These are phyloP conservation scores for Geosmithia flava DNA, from an alignment of 2,329 filamentous ascomycete genomes.

Conservation along the genomic window DNA sequence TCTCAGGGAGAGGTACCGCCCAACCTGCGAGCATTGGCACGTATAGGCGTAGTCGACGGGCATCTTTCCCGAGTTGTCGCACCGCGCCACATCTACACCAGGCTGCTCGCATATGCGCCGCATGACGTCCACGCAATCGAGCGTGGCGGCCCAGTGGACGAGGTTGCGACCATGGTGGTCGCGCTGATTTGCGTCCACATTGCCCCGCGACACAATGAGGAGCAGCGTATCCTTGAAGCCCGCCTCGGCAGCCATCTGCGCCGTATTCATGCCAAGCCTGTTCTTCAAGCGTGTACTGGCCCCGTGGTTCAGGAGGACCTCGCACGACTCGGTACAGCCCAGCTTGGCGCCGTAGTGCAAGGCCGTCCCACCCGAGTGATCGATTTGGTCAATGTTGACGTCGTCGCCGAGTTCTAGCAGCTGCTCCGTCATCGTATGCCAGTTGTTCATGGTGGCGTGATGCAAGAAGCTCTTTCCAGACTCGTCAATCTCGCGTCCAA, in stretches of 20 bases:
- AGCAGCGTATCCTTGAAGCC: not conserved
- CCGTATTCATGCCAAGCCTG: not conserved
- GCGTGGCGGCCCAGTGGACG: not conserved
- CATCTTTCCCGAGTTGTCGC: not conserved
- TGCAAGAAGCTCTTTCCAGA: not conserved
- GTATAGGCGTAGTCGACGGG: not conserved
- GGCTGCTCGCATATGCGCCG: not conserved
- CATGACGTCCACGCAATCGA: not conserved
- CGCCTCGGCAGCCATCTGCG: not conserved
- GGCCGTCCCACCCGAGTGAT: not conserved
- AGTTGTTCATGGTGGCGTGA: not conserved
- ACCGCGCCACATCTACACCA: not conserved
- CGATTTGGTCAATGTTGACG: not conserved
- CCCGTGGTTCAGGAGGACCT: not conserved
- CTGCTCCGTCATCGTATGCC: not conserved
- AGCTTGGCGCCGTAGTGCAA: not conserved
- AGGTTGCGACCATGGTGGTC: not conserved
- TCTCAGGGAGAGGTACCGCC: not conserved
- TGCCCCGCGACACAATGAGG: not conserved
- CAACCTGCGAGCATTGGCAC: not conserved
- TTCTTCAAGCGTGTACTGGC: not conserved
- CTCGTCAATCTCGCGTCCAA: too few relatives aligned
- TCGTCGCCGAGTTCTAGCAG: not conserved
- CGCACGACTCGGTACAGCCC: not conserved
- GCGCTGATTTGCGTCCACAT: not conserved